These are phyloP conservation scores for Hanseniaspora nectarophila DNA, from an alignment of 805 yeast genomes.

Conservation along the genomic window DNA sequence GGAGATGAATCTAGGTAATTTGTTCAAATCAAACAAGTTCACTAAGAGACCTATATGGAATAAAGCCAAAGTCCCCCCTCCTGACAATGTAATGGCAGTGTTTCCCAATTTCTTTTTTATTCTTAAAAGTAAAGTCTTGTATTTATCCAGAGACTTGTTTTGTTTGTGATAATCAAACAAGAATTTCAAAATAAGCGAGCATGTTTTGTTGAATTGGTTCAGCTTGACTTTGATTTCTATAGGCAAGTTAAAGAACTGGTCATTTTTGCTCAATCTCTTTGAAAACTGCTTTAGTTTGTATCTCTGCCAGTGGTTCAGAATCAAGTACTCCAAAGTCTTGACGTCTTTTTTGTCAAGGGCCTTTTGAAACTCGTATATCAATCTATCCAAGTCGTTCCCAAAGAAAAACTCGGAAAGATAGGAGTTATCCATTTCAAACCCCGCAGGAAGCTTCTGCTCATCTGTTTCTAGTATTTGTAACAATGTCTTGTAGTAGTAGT, in stretches of 20 bases:
- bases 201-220: not conserved
- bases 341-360: not conserved
- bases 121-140: slow-evolving; percentile 25
- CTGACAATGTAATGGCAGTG: slow-evolving; percentile 87
- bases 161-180: not conserved
- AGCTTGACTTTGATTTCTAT: slow-evolving; percentile 4
- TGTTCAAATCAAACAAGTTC: slow-evolving; percentile 57
- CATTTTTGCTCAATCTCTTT: not conserved
- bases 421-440: not conserved
- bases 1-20: slow-evolving; percentile 76
- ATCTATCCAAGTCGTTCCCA: not conserved
- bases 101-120: slow-evolving; percentile 86
- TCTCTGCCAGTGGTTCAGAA: slow-evolving; percentile 14
- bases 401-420: slow-evolving; percentile 6
- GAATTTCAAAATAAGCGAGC: not conserved
- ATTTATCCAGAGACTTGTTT: not conserved
- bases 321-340: not conserved
- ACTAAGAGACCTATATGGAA: slow-evolving; percentile 86
- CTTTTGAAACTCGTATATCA: not conserved
- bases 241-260: slow-evolving; percentile 8
- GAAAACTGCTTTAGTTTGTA: slow-evolving; percentile 10
- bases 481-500: slow-evolving; percentile 4
- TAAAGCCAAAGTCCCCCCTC: slow-evolving; percentile 90
- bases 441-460: not conserved
- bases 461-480: not conserved